Evolutionary conservation across 495 filamentous ascomycete genomes (phyloP).

Genomic region (Neurospora sp.): DNA sequence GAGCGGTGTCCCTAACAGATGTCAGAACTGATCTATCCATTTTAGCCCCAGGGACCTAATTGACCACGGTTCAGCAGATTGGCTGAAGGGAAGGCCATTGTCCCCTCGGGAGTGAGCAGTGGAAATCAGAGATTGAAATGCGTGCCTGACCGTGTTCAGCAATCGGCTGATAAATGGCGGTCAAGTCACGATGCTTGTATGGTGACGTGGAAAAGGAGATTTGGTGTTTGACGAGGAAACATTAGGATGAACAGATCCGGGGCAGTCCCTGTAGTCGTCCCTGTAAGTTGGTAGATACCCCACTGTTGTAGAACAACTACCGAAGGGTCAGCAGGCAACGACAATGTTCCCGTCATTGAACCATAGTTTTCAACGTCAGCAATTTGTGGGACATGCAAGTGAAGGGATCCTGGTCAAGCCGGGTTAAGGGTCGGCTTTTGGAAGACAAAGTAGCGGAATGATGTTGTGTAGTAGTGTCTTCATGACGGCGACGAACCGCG

Average conservation of each 20-base stretch:
- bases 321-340: neutral
- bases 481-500: neutral
- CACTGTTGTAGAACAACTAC: neutral
- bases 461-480: neutral
- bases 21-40: neutral
- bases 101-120: too few species aligned
- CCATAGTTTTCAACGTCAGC: neutral
- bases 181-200: neutral
- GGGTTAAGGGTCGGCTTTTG: neutral
- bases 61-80: neutral
- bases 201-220: neutral
- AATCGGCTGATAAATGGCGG: neutral
- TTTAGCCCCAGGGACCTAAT: neutral
- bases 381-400: neutral
- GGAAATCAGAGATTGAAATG: too few species aligned
- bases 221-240: neutral
- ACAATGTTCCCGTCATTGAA: neutral
- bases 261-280: neutral
- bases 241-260: neutral
- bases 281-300: neutral
- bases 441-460: neutral
- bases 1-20: neutral
- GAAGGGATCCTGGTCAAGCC: neutral
- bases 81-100: neutral
- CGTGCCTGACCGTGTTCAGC: too few species aligned